phyloP scores from a whole-genome alignment of 768 basidiomycete species.

The Trametes cubensis region DNA sequence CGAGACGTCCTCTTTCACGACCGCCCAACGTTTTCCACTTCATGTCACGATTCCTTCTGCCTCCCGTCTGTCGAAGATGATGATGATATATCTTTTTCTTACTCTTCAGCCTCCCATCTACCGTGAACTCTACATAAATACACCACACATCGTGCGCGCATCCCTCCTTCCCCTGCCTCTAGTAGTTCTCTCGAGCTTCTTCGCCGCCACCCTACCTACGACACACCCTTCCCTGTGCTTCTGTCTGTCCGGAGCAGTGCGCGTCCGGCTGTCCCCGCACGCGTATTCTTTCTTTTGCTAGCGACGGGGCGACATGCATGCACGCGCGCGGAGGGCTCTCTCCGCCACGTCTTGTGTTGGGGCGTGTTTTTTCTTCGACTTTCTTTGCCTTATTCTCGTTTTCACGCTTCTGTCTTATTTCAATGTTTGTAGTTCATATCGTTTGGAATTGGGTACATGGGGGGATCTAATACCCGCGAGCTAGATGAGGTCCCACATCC shows the following conservation, averaged over 20 bases:
- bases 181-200: background rate
- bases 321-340: too few relatives aligned
- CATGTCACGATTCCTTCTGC: slow-evolving; percentile 31
- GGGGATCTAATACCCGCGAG: slow-evolving; percentile 41
- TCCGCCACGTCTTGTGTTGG: background rate
- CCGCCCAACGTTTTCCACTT: slow-evolving; percentile 26
- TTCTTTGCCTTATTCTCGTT: slow-evolving; percentile 23
- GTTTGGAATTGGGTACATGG: slow-evolving; percentile 38
- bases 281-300: background rate
- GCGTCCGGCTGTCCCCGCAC: slow-evolving; percentile 22
- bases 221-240: slow-evolving; percentile 1
- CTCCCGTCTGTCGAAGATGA: slow-evolving; percentile 16
- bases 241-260: slow-evolving; percentile 10
- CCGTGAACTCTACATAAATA: slow-evolving; percentile 25
- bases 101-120: slow-evolving; percentile 27
- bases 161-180: slow-evolving; percentile 21
- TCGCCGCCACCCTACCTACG: slow-evolving; percentile 7
- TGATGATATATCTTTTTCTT: slow-evolving; percentile 28
- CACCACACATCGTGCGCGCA: slow-evolving; percentile 20
- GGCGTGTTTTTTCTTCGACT: slow-evolving; percentile 3
- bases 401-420: slow-evolving; percentile 28
- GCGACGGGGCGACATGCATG: too few relatives aligned
- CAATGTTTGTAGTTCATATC: slow-evolving; percentile 40
- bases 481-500: slow-evolving; percentile 23
- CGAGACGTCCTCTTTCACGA: slow-evolving; percentile 20